These are phyloP conservation scores for Termitomyces sp. DNA, from an alignment of 768 basidiomycete species.

Conservation along the genomic window DNA sequence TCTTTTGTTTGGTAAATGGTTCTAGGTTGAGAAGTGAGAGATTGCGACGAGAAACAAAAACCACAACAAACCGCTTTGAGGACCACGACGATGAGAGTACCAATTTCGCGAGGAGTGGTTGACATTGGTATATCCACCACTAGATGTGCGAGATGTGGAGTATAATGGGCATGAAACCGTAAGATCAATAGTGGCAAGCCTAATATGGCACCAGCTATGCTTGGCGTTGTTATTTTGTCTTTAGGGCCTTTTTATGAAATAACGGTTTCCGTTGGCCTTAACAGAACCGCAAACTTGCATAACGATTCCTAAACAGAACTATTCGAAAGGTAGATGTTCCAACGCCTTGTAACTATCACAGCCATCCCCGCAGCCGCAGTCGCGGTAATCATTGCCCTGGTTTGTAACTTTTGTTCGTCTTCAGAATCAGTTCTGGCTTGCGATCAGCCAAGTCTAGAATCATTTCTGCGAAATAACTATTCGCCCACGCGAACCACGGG, in stretches of 20 bases:
- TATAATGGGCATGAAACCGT: constrained; percentile 10
- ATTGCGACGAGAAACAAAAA: constrained; percentile 6
- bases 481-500: constrained; percentile 82
- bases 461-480: constrained; percentile 84
- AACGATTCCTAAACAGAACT: no score
- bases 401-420: constrained; percentile 49
- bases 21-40: constrained; percentile 39
- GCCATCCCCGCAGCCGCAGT: constrained; percentile 7
- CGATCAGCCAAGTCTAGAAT: constrained; percentile 70
- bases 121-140: constrained; percentile 40
- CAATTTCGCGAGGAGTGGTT: constrained; percentile 68
- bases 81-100: constrained; percentile 90
- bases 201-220: background rate
- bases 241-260: no score
- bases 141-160: background rate
- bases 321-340: background rate
- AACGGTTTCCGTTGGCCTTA: no score
- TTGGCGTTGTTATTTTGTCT: background rate
- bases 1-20: constrained; percentile 85
- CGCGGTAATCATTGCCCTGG: constrained; percentile 36
- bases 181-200: background rate
- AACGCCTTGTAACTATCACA: constrained; percentile 4
- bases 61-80: constrained; percentile 78
- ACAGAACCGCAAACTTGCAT: no score
- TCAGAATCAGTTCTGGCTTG: constrained; percentile 68